Percentiles rank a stretch among this genome's conserved stretches.
These are phyloP conservation scores for Scopulariopsis brevicaulis DNA, from an alignment of 2,329 filamentous ascomycete species.

Conservation along the genomic window DNA sequence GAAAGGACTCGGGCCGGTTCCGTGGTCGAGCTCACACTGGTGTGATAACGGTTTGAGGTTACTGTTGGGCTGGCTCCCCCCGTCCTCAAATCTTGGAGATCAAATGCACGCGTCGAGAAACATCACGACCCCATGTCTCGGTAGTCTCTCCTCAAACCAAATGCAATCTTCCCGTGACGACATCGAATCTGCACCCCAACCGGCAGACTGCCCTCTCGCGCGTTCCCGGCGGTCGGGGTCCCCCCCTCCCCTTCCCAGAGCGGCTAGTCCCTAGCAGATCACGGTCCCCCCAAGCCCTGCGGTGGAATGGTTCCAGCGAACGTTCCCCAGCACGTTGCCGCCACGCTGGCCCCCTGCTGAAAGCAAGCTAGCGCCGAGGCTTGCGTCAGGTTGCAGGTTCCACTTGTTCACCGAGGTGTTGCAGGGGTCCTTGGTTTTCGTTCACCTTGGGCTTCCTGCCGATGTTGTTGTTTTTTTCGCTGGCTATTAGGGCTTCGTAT, in stretches of 20 bases:
- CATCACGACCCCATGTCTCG: too few species aligned
- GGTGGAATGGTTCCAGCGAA: neutral
- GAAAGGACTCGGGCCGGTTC: too few species aligned
- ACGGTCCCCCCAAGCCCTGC: neutral
- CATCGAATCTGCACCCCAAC: neutral
- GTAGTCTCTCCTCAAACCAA: too few species aligned
- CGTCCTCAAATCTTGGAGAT: too few species aligned
- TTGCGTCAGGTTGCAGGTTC: neutral
- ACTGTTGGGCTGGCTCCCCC: too few species aligned
- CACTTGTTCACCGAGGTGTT: neutral
- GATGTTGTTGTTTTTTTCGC: neutral
- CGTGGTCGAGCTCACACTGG: too few species aligned
- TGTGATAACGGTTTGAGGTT: too few species aligned
- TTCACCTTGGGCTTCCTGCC: neutral
- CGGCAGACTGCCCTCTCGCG: neutral
- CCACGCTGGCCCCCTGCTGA: neutral
- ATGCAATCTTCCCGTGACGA: neutral
- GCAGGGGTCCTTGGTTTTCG: neutral
- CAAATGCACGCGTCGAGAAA: too few species aligned
- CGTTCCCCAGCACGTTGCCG: neutral
- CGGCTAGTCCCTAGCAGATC: neutral
- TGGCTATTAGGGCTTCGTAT: neutral
- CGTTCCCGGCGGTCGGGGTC: neutral
- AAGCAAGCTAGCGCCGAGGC: neutral
- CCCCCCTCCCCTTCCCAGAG: neutral